Percentiles rank a stretch among this genome's conserved stretches.
These are phyloP conservation scores for Ottelia alismoides DNA, from an alignment of 106 monocot species.

Conservation along the genomic window DNA sequence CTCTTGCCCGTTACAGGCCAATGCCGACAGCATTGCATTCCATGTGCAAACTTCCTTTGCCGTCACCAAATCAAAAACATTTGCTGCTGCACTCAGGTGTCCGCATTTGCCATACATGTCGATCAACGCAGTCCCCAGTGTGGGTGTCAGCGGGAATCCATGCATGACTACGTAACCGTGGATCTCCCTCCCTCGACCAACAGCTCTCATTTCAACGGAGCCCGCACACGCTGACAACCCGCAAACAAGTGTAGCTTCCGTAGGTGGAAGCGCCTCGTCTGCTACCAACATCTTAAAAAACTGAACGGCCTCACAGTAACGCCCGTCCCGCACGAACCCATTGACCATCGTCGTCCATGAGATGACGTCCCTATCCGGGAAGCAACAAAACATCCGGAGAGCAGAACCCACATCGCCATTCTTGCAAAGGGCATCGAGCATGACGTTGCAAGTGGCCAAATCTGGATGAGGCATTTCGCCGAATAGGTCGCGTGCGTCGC, in stretches of 20 bases:
- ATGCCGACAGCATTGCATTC: constrained; percentile 46
- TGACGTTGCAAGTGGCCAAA: constrained; percentile 28
- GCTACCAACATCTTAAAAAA: constrained; percentile 22
- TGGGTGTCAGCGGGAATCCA: constrained; percentile 18
- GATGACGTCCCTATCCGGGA: constrained; percentile 20
- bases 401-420: constrained; percentile 19
- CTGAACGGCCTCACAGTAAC: constrained; percentile 13
- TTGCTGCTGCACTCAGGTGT: constrained; percentile 6
- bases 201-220: neutral
- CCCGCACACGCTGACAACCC: constrained; percentile 45
- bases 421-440: constrained; percentile 31
- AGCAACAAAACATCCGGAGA: constrained; percentile 11
- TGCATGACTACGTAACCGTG: constrained; percentile 24
- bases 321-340: constrained; percentile 26
- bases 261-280: constrained; percentile 5
- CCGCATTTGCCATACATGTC: constrained; percentile 69
- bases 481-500: constrained; percentile 25
- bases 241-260: constrained; percentile 44
- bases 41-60: constrained; percentile 36
- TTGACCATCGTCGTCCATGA: constrained; percentile 51
- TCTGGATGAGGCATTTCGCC: constrained; percentile 36
- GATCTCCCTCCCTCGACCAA: constrained; percentile 19
- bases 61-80: constrained; percentile 7
- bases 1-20: constrained; percentile 40
- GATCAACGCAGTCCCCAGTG: constrained; percentile 38